Conservation (phyloP, 2,329 filamentous ascomycete genomes). For the Aspergillus proliferans region DNA sequence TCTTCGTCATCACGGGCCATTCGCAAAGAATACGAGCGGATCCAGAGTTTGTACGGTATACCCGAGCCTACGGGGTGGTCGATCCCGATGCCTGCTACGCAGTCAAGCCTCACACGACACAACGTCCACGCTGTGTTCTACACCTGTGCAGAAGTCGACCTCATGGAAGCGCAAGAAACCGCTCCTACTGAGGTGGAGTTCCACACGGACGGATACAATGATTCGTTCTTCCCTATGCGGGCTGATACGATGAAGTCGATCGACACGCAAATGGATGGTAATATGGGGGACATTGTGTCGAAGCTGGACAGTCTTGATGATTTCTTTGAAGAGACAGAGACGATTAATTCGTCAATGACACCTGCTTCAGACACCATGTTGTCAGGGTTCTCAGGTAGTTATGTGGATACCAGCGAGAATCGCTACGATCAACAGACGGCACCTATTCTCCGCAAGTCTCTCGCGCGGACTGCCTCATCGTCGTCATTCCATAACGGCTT, state of each 20-base stretch:
- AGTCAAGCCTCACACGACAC: conserved; percentile 75
- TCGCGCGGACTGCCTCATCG: conserved; percentile 63
- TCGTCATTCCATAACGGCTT: conserved; percentile 84
- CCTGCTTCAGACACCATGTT: conserved; percentile 31
- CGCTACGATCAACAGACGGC: conserved; percentile 90
- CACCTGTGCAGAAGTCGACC: conserved; percentile 68
- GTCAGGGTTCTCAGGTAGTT: conserved; percentile 53
- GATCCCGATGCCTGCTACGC: conserved; percentile 83
- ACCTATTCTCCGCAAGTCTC: conserved; percentile 79
- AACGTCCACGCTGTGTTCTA: conserved; percentile 97
- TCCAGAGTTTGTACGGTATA: conserved; percentile 91
- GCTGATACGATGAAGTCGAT: conserved; percentile 93
- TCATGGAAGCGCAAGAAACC: conserved; percentile 53
- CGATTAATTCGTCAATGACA: conserved; percentile 52
- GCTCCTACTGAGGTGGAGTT: conserved; percentile 87
- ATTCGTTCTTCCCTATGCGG: conserved; percentile 70
- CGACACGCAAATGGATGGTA: conserved; percentile 54
- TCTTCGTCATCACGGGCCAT: conserved; percentile 71
- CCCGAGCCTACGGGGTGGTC: conserved; percentile 95
- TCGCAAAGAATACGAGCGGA: conserved; percentile 90
- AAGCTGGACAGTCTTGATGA: conserved; percentile 75
- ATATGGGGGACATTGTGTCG: conserved; percentile 74
- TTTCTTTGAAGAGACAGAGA: conserved; percentile 66
- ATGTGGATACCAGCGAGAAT: conserved; percentile 68
- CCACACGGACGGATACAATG: conserved; percentile 77